Percentiles rank a stretch among this genome's conserved stretches.
phyloP scores from a whole-genome alignment of 176 grass and related monocot genomes.

The Otatea glauca region DNA sequence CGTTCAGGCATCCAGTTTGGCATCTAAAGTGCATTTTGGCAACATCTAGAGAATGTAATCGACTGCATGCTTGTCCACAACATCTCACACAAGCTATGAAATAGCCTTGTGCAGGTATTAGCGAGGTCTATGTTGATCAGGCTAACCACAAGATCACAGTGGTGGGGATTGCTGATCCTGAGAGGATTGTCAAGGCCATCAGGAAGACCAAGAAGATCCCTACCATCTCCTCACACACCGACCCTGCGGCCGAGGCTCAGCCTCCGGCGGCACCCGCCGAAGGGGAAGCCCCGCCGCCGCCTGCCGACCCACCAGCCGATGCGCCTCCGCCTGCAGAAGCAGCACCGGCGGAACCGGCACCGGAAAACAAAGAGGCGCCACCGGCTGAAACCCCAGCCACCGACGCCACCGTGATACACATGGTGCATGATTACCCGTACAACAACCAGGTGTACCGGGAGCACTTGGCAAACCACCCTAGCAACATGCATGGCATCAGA shows the following conservation, averaged over 20 bases:
- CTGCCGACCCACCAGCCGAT: slow-evolving; percentile 40
- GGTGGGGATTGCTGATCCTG: slow-evolving; percentile 68
- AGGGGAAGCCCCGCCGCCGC: slow-evolving; percentile 23
- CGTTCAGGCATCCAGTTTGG: neutral
- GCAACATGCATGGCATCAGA: slow-evolving; percentile 31
- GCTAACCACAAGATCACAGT: slow-evolving; percentile 78
- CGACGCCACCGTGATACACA: slow-evolving; percentile 41
- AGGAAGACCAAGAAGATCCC: slow-evolving; percentile 76
- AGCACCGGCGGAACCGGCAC: slow-evolving; percentile 27
- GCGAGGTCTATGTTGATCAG: slow-evolving; percentile 64
- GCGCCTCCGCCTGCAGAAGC: slow-evolving; percentile 29
- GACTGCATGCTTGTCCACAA: neutral
- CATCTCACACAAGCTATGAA: neutral
- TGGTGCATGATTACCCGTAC: slow-evolving; percentile 56
- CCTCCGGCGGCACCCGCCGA: slow-evolving; percentile 30
- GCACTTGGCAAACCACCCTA: slow-evolving; percentile 41
- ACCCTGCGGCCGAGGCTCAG: slow-evolving; percentile 33
- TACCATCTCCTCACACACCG: slow-evolving; percentile 63
- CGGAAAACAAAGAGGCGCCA: slow-evolving; percentile 40
- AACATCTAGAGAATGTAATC: slow-evolving; percentile 19
- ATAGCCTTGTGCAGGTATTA: slow-evolving; percentile 57
- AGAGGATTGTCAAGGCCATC: slow-evolving; percentile 81
- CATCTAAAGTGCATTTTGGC: neutral
- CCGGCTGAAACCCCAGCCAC: slow-evolving; percentile 9
- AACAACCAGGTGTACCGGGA: slow-evolving; percentile 29